Evolutionary conservation across 495 filamentous ascomycete genomes (phyloP).

Genomic region (Xylaria bambusicola): DNA sequence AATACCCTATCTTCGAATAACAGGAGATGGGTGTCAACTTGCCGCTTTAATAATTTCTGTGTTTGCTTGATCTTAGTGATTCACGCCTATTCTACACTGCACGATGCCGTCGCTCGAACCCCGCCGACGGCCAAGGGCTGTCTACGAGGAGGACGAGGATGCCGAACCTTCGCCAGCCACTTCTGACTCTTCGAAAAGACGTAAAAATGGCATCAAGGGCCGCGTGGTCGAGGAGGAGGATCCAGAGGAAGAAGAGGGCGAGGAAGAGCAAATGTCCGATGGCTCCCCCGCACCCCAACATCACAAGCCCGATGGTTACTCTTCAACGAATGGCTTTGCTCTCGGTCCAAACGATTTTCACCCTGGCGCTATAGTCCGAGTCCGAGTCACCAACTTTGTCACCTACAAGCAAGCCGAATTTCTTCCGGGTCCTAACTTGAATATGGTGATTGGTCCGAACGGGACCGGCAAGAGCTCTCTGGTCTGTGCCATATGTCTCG

Average conservation of each 20-base stretch:
- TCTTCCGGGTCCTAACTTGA: conserved; percentile 84
- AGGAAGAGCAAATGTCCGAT: conserved; percentile 10
- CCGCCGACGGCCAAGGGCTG: conserved; percentile 35
- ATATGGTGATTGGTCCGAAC: conserved; percentile 99
- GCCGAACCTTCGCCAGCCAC: conserved; percentile 25
- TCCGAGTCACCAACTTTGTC: conserved; percentile 88
- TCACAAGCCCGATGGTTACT: conserved; percentile 19
- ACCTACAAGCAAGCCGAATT: conserved; percentile 93
- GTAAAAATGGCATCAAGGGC: conserved; percentile 12
- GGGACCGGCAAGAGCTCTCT: conserved; percentile 97
- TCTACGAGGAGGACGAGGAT: conserved; percentile 40
- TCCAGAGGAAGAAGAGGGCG: conserved; percentile 10
- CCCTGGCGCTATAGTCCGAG: conserved; percentile 86
- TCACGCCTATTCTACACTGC: not conserved
- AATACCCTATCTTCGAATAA: not conserved
- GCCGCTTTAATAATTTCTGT: not conserved
- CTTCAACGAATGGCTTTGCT: conserved; percentile 9
- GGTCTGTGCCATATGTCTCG: conserved; percentile 95
- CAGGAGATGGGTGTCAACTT: not conserved
- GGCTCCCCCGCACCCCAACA: not conserved
- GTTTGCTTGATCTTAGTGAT: not conserved
- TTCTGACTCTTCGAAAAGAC: conserved; percentile 31
- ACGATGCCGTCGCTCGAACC: conserved; percentile 26
- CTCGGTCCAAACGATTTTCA: conserved; percentile 48
- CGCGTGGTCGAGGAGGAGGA: conserved; percentile 15